Conservation (phyloP, 2,329 filamentous ascomycete genomes). For the Thermothelomyces thermophilus region DNA sequence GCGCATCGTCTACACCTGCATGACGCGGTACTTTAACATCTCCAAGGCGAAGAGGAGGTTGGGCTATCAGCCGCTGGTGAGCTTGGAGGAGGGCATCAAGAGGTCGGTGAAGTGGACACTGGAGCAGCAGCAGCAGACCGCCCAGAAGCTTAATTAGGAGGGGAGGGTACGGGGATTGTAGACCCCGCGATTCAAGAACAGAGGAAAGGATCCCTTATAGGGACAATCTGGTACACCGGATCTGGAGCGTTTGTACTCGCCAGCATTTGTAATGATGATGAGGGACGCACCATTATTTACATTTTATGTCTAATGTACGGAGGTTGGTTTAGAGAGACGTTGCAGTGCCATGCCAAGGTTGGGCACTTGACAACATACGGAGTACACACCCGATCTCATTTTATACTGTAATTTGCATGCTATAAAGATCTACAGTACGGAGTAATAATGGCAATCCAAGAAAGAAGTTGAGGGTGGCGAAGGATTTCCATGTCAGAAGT, state of each 20-base stretch:
- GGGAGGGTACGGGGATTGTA: background rate
- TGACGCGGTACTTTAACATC: conserved; percentile 74
- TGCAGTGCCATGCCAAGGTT: background rate
- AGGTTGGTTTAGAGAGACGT: background rate
- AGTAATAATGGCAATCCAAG: conserved; percentile 2
- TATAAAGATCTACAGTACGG: too few species aligned
- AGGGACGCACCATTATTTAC: background rate
- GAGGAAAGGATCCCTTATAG: background rate
- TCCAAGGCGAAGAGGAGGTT: conserved; percentile 65
- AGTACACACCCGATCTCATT: too few species aligned
- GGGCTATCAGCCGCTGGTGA: conserved; percentile 62
- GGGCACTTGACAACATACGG: too few species aligned
- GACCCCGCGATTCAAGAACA: too few species aligned
- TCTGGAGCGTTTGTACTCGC: background rate
- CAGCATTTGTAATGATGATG: background rate
- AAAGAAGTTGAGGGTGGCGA: too few species aligned
- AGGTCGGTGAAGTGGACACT: conserved; percentile 49
- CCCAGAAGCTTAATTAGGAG: background rate
- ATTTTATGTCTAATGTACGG: conserved; percentile 5
- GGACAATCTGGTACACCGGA: background rate
- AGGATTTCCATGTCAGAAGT: too few species aligned
- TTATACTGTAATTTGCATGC: too few species aligned
- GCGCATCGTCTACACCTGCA: conserved; percentile 60
- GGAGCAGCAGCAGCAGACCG: conserved; percentile 42
- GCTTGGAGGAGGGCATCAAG: conserved; percentile 57